Percentiles rank a stretch among this genome's conserved stretches.
phyloP scores from a whole-genome alignment of 352 stramenopile species.

The Globisporangium irregulare region DNA sequence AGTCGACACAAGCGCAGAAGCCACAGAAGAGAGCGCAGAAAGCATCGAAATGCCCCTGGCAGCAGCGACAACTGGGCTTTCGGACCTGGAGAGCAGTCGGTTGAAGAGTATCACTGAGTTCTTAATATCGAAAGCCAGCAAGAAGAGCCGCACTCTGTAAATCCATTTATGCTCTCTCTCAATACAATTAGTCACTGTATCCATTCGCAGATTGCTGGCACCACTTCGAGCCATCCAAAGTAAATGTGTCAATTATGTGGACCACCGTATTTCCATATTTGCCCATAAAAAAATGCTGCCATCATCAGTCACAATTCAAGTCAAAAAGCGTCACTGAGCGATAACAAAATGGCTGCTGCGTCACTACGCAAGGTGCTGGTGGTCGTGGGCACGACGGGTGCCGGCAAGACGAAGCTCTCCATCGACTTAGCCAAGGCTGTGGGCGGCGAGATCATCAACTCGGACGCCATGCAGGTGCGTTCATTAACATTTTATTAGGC shows the following conservation, averaged over 20 bases:
- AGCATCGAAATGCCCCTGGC: not conserved
- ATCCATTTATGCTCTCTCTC: not conserved
- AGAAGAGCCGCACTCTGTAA: conserved; percentile 30
- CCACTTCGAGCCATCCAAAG: conserved; percentile 16
- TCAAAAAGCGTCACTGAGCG: not conserved
- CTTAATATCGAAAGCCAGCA: conserved; percentile 61
- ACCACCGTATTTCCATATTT: conserved; percentile 17
- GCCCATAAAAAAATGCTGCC: conserved; percentile 19
- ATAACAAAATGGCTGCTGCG: conserved; percentile 19
- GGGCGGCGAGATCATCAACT: conserved; percentile 90
- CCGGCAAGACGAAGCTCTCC: conserved; percentile 91
- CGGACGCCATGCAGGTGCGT: conserved; percentile 86
- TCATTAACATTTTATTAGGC: no score
- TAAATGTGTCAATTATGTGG: conserved; percentile 17
- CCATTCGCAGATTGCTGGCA: not conserved
- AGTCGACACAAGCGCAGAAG: not conserved
- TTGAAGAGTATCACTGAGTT: conserved; percentile 59
- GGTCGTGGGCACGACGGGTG: conserved; percentile 89
- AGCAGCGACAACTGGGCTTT: conserved; percentile 8
- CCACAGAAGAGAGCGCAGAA: not conserved
- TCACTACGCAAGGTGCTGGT: conserved; percentile 80
- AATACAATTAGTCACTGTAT: not conserved
- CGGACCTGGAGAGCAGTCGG: conserved; percentile 33
- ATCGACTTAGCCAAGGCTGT: conserved; percentile 89
- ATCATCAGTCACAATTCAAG: not conserved